Evolutionary conservation across 345 rosid genomes (phyloP), one percentile per base, ranked within the genome.

Genomic region (Gossypium australe): DNA sequence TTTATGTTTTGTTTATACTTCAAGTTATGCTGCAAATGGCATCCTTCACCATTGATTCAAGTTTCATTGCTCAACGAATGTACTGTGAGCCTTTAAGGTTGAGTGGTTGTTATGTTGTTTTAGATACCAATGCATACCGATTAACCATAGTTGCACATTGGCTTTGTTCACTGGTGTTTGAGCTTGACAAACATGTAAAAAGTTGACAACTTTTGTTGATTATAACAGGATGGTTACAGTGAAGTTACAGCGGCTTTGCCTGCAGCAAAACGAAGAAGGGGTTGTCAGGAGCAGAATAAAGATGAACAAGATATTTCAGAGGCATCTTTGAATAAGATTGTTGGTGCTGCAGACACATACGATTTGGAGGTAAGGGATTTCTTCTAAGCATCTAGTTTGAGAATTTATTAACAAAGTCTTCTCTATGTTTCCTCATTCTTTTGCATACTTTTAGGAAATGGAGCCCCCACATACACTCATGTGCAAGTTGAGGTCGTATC

Each of bases 401-500:
- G 70, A 56, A 66, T 43, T 71, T 59, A 53, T 13, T 12, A n/a
- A 29, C 66, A 41, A 2, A 62, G 22, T 7, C n/a, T 47, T 34
- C 73, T 63, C 48, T 67, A 14, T n/a, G 20, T 20, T 22, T n/a
- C 44, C 34, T 68, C 24, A 59, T 22, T 24, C 24, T 49, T 49
- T 25, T 18, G 34, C 20, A 10, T 47, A 13, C 18, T 65, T 83
- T 60, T 49, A 85, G 93, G 93, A 88, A 77, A 87, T 87, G 90
- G 95, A 87, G 75, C 85, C 96, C 29, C 90, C 93, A 4, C 38
- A 74, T 25, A 84, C 89, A 6, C 86, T 88, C 38, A 84, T 48
- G 7, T 87, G 93, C 73, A 58, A 70, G 68, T 80, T 89, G 57
- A 90, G 80, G 84, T 86, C 91, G 1, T 90, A 85, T 79, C 93